Evolutionary conservation across 1,139 yeast genomes (phyloP), one percentile per base, ranked within the genome.

Genomic region (Geotrichum aggregatum): DNA sequence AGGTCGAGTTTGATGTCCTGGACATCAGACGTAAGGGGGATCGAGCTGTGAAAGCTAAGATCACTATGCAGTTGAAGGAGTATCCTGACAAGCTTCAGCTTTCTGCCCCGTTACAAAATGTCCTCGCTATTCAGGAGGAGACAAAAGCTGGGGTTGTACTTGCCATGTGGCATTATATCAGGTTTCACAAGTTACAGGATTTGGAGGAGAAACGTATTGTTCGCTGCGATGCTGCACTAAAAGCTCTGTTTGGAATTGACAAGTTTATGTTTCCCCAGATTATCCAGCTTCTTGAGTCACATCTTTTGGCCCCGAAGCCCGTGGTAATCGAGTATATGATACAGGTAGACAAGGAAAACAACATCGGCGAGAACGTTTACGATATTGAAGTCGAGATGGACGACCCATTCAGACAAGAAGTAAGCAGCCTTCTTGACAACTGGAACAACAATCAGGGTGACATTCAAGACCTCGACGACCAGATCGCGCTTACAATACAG

Each of bases 91-190:
- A 77, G 61, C 76, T 87, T 57, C 80, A 76, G 62, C 77, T 89
- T 44, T 73, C 81, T 7, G 79, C 83, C 18, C 82, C 79, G 31
- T 76, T 92, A 69, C 75, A 91, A 2, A 77, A 78, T 44, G 75
- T 92, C 47, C 73, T 87, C 22, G 97, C 97, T 13, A 76, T 82
- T 49, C 73, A 76, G 36, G 95, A 87, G 66, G 83, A 87, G 43
- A 83, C 95, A 4, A 89, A 89, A 66, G 92, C 92, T 55, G 96
- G 87, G 54, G 84, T 94, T 39, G 81, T 92, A 26, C 87, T 83
- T 61, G 80, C 83, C 24, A 73, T 92, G 50, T 92, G 97, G 91
- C 92, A 87, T 68, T 92, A 92, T 66, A 84, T 87, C 50, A 83
- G 86, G 63, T 79, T 79, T 69, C 86, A 86, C 64, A 80, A 83